Evolutionary conservation across 805 yeast genomes (phyloP).

Genomic region (Lipomyces spencermartinsiae): DNA sequence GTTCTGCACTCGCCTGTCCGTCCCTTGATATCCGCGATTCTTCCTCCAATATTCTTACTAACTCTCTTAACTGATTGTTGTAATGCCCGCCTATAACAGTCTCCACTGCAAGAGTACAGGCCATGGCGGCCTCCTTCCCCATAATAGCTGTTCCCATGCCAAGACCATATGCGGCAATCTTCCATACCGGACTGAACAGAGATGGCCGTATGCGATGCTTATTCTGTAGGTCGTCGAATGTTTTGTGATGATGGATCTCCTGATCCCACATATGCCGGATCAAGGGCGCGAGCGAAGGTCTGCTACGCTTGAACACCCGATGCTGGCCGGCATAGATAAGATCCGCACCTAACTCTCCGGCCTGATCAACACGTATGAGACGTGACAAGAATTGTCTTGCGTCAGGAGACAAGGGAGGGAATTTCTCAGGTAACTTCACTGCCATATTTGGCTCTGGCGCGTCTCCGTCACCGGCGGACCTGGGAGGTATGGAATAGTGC

Average conservation of each 20-base stretch:
- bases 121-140: slow-evolving; percentile 98
- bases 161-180: slow-evolving; percentile 82
- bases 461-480: not conserved
- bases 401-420: slow-evolving; percentile 30
- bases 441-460: not conserved
- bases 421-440: slow-evolving; percentile 1
- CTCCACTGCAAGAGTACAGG: slow-evolving; percentile 98
- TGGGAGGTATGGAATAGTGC: not conserved
- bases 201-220: slow-evolving; percentile 89
- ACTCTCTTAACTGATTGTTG: slow-evolving; percentile 81
- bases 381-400: slow-evolving; percentile 28
- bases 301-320: slow-evolving; percentile 68
- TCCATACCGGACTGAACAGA: slow-evolving; percentile 90
- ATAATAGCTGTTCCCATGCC: slow-evolving; percentile 86
- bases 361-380: slow-evolving; percentile 87
- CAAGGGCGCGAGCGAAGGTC: slow-evolving; percentile 78
- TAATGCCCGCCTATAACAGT: slow-evolving; percentile 97
- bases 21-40: slow-evolving; percentile 19
- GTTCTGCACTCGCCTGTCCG: slow-evolving; percentile 57
- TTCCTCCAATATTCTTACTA: slow-evolving; percentile 45
- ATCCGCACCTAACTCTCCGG: slow-evolving; percentile 97
- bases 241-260: slow-evolving; percentile 86
- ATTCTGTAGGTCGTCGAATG: slow-evolving; percentile 79
- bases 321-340: slow-evolving; percentile 92
- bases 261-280: slow-evolving; percentile 98